These are phyloP conservation scores for Lophium mytilinum DNA, from an alignment of 495 filamentous ascomycete species.

Conservation along the genomic window DNA sequence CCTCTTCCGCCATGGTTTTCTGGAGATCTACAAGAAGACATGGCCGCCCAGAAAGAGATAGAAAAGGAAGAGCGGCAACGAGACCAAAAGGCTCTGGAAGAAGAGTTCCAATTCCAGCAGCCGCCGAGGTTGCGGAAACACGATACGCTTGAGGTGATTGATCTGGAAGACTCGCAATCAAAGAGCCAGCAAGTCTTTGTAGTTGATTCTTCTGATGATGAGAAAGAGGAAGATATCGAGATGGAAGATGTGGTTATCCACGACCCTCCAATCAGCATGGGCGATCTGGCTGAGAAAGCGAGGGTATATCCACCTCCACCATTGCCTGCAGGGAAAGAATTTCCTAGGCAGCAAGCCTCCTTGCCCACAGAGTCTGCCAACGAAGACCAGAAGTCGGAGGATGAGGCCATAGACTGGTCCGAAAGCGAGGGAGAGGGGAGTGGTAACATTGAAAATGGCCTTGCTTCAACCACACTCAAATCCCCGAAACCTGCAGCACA, in stretches of 20 bases:
- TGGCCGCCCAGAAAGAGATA: slow-evolving; percentile 30
- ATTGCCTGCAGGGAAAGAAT: slow-evolving; percentile 3
- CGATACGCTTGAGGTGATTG: slow-evolving; percentile 26
- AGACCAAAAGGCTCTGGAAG: slow-evolving; percentile 18
- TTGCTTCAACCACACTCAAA: background rate
- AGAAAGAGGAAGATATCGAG: slow-evolving; percentile 36
- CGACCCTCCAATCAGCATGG: slow-evolving; percentile 31
- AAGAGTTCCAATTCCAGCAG: slow-evolving; percentile 32
- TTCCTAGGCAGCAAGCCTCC: slow-evolving; percentile 3
- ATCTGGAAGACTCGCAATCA: slow-evolving; percentile 25
- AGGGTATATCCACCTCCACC: slow-evolving; percentile 36
- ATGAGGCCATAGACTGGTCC: slow-evolving; percentile 34
- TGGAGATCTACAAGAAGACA: slow-evolving; percentile 32
- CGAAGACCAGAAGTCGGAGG: slow-evolving; percentile 16
- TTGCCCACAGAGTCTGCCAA: background rate
- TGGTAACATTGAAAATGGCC: slow-evolving; percentile 13
- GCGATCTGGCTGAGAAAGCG: slow-evolving; percentile 36
- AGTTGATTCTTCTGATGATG: slow-evolving; percentile 37
- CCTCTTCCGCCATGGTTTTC: slow-evolving; percentile 86
- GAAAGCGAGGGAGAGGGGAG: slow-evolving; percentile 34
- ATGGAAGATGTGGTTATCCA: slow-evolving; percentile 41
- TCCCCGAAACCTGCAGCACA: background rate
- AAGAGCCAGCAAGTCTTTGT: slow-evolving; percentile 26
- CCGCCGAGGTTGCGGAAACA: slow-evolving; percentile 37
- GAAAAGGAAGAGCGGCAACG: slow-evolving; percentile 28